Base-by-base conservation (phyloP, 192 early-diverging fungal species). In the Linnemannia zychae region DNA sequence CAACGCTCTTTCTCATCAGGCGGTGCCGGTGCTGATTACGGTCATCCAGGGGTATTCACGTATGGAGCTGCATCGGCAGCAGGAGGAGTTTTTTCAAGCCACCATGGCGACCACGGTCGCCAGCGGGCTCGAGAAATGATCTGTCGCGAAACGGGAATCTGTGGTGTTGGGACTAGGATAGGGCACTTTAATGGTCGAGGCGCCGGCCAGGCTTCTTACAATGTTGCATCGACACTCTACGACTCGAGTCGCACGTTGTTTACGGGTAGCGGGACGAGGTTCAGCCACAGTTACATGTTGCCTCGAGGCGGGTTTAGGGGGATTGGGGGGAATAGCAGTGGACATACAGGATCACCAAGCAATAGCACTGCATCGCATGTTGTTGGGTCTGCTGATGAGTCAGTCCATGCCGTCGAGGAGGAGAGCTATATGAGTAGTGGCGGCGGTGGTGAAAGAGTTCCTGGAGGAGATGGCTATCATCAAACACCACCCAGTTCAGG, bases 231-330 rank as follows among this genome's bases (percentile, higher is more conserved):
- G 0, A 85, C 83, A 16, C 69, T 85, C 3, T 71, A 85, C 34
- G 74, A 76, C 37, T 31, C 77, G 3, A 85, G 83, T 60, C 67
- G 77, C 0, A 49, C 71, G 11, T 15, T 85, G 40, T 85, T 79
- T 63, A 79, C 83, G 20, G 83, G 83, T 6, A 79, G 83, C 34
- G 83, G 83, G 16, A 85, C 83, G 16, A 28, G 74, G n/a, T 79
- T 85, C 70, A 79, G 28, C 20, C 40, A 76, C n/a, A 73, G 60
- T 36, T 85, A 50, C 50, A 85, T 85, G 83, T 75, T 85, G 9
- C 83, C 83, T 9, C 53, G 83, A 48, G 83, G 83, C 0, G 83
- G 83, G 0, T 85, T 85, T 33, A 73, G 83, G 65, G 83, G 83
- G 6, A 79, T 85, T 44, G 71, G 83, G 20, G 83, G 83, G 0